Conservation (phyloP, 2,329 filamentous ascomycete genomes). For the Colletotrichum truncatum region DNA sequence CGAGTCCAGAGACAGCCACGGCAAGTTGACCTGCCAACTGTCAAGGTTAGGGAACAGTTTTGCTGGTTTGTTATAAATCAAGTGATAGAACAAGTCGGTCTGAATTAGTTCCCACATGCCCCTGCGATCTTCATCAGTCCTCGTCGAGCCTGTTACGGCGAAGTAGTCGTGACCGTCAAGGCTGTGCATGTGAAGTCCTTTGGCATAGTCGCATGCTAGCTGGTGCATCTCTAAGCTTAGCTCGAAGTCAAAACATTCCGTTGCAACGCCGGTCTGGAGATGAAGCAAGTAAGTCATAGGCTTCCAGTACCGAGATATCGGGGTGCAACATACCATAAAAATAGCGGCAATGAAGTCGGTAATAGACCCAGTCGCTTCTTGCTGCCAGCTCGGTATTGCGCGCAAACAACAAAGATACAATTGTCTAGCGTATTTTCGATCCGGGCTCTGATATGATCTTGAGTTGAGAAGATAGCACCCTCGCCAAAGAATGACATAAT, state of each 20-base stretch:
- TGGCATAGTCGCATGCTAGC: constrained; percentile 40
- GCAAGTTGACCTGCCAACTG: constrained; percentile 42
- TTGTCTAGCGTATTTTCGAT: constrained; percentile 34
- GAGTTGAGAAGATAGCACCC: constrained; percentile 34
- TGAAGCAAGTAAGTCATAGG: rapidly evolving
- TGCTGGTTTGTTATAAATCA: constrained; percentile 41
- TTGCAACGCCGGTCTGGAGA: constrained; percentile 37
- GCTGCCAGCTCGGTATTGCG: constrained; percentile 39
- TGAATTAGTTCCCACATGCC: constrained; percentile 44
- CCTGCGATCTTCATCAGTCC: constrained; percentile 36
- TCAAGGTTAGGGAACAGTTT: constrained; percentile 35
- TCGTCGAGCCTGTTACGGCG: not conserved
- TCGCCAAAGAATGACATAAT: constrained; percentile 42
- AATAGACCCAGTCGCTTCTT: constrained; percentile 40
- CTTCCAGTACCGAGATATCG: rapidly evolving
- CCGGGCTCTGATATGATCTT: not conserved
- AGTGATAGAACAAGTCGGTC: constrained; percentile 42
- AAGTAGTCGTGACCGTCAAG: constrained; percentile 36
- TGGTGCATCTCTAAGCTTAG: constrained; percentile 41
- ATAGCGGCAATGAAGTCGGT: constrained; percentile 42
- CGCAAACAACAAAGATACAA: constrained; percentile 41
- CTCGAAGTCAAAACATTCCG: constrained; percentile 42
- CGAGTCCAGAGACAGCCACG: constrained; percentile 39
- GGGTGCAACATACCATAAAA: constrained; percentile 34
- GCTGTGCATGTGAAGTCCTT: constrained; percentile 40